A percentile compares a stretch with the other conserved stretches of the same genome.
These are phyloP conservation scores for Vigna unguiculata DNA, from an alignment of 306 rosid genomes.

Conservation along the genomic window DNA sequence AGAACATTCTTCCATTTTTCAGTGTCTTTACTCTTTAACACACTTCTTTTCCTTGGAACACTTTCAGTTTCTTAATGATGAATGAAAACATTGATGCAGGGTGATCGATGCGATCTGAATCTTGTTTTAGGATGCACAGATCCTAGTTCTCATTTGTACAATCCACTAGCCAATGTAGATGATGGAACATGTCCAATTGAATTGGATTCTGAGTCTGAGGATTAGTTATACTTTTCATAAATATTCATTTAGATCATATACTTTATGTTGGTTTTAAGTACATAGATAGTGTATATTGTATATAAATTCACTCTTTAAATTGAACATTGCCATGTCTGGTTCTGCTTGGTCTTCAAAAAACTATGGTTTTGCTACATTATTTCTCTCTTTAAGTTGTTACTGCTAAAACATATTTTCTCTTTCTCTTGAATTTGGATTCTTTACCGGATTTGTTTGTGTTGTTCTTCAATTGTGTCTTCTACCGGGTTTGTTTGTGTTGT, in stretches of 20 bases:
- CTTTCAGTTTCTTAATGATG: slow-evolving; percentile 11
- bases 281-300: slow-evolving; percentile 27
- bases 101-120: slow-evolving; percentile 82
- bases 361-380: background rate
- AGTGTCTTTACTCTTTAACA: background rate
- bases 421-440: too few species aligned
- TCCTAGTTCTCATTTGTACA: slow-evolving; percentile 65
- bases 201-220: slow-evolving; percentile 56
- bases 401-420: background rate
- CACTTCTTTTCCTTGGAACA: background rate
- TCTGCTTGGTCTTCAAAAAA: background rate
- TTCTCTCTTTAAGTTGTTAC: background rate
- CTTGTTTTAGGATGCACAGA: slow-evolving; percentile 81
- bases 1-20: slow-evolving; percentile 41
- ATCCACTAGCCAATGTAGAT: slow-evolving; percentile 90
- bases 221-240: slow-evolving; percentile 41
- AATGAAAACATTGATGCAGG: slow-evolving; percentile 57
- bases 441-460: too few species aligned
- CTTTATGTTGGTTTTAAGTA: slow-evolving; percentile 28
- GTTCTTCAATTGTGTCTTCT: too few species aligned
- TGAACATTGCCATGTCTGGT: background rate
- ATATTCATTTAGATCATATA: slow-evolving; percentile 15
- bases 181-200: slow-evolving; percentile 85
- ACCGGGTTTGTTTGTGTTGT: too few species aligned
- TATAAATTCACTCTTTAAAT: slow-evolving; percentile 31